Percentiles rank a stretch among this genome's conserved stretches.
phyloP scores from a whole-genome alignment of 2,329 filamentous ascomycete species.

The Alternaria brassicae region DNA sequence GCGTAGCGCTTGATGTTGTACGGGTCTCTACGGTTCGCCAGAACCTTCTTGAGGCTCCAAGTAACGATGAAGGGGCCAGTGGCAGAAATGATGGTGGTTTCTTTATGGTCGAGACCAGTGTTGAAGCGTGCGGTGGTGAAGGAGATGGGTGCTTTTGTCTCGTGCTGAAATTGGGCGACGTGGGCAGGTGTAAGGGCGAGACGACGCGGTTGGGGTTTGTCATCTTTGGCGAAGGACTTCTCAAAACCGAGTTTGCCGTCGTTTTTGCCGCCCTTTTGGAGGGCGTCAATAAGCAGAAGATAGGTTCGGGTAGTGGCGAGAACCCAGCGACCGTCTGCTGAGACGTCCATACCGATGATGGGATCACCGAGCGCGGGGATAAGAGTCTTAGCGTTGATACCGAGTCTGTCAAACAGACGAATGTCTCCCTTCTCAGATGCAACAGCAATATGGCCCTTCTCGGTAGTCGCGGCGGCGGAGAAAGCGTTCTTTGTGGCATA shows the following conservation, averaged over 20 bases:
- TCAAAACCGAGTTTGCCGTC: slow-evolving; percentile 98
- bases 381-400: slow-evolving; percentile 96
- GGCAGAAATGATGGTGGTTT: slow-evolving; percentile 95
- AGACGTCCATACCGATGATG: slow-evolving; percentile 93
- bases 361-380: slow-evolving; percentile 94
- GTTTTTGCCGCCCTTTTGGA: slow-evolving; percentile 93
- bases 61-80: slow-evolving; percentile 97
- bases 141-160: slow-evolving; percentile 83
- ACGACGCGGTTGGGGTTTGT: slow-evolving; percentile 90
- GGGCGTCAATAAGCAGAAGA: slow-evolving; percentile 87
- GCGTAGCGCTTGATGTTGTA: slow-evolving; percentile 97
- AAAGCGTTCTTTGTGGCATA: slow-evolving; percentile 98
- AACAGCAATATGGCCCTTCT: slow-evolving; percentile 95
- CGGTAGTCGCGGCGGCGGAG: slow-evolving; percentile 90
- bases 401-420: slow-evolving; percentile 92
- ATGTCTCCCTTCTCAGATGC: slow-evolving; percentile 98
- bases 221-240: slow-evolving; percentile 87
- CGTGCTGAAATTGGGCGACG: slow-evolving; percentile 96
- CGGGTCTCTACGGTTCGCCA: slow-evolving; percentile 80
- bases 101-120: slow-evolving; percentile 77
- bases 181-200: slow-evolving; percentile 88
- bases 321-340: slow-evolving; percentile 94
- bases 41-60: slow-evolving; percentile 91
- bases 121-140: slow-evolving; percentile 97
- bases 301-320: slow-evolving; percentile 94